Evolutionary conservation across 805 yeast genomes (phyloP).

Genomic region (Debaryomyces castellii): DNA sequence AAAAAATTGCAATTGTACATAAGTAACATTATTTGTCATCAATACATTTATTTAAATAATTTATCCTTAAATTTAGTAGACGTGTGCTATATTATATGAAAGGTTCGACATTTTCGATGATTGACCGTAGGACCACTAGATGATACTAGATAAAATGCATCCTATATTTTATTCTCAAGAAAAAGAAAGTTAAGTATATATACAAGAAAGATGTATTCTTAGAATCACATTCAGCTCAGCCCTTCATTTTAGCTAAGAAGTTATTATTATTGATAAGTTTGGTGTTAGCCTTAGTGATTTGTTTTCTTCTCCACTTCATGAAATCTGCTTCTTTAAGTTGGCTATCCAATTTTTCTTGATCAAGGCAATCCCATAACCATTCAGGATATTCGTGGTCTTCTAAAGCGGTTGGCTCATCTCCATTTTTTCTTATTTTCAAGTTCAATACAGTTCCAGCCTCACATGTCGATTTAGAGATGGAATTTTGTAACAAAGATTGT

Average conservation of each 20-base stretch:
- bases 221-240: background rate
- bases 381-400: conserved; percentile 89
- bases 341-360: conserved; percentile 57
- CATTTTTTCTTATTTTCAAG: conserved; percentile 71
- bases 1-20: background rate
- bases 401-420: conserved; percentile 85
- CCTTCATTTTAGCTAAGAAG: conserved; percentile 61
- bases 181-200: background rate
- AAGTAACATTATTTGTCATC: background rate
- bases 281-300: conserved; percentile 67
- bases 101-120: too few relatives aligned
- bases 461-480: conserved; percentile 33
- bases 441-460: conserved; percentile 72
- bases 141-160: background rate
- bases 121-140: background rate
- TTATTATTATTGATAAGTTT: conserved; percentile 73
- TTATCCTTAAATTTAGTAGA: background rate
- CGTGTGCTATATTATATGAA: background rate
- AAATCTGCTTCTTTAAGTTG: conserved; percentile 60
- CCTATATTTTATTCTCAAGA: background rate
- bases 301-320: conserved; percentile 63
- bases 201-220: background rate
- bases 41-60: background rate
- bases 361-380: conserved; percentile 90
- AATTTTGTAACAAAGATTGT: conserved; percentile 2